Base-by-base conservation (phyloP, 164 flowering plant species). In the Magnolia officinalis region DNA sequence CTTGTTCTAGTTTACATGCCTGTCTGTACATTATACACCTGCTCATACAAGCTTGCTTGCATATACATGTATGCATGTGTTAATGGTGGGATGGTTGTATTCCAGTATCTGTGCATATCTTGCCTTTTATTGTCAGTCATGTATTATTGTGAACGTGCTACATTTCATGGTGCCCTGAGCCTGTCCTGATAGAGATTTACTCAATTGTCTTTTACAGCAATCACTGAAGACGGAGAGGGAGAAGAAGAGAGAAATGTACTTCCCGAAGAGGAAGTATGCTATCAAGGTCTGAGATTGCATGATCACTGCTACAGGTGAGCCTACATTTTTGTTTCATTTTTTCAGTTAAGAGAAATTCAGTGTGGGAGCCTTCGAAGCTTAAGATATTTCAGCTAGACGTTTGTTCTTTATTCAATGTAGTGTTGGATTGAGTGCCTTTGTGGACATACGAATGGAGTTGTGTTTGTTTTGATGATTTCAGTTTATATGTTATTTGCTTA, bases 201-300 rank as follows among this genome's bases (percentile, higher is more conserved):
- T 55, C 37, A n/a, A 31, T 59, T 59, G 21, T 37, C 31, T 16
- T 70, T 78, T 73, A 14, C 90, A 92, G 95, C 89, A 69, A 23
- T 87, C 91, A 8, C 76, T 90, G 87, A 92, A 85, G 80, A 83
- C 86, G 1, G 82, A 80, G 37, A 75, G 85, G 78, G 85, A 86
- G 80, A 84, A 84, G 80, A 86, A 86, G 78, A 81, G 72, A 29
- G 87, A 86, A 70, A 79, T 82, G 84, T 83, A 82, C 72, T 84
- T 75, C 70, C 86, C 85, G 1, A 31, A 82, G 78, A 86, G 88
- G 70, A 83, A 86, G 72, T 83, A 86, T 81, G 86, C 88, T 7
- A 82, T 86, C 52, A 84, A 86, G 74, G 83, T 78, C 16, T 78
- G 45, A 73, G 77, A 19, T 61, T 11, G 29, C 64, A 21, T 11